These are phyloP conservation scores for Rhamnella rubrinervis DNA, from an alignment of 331 rosid species.

Conservation along the genomic window DNA sequence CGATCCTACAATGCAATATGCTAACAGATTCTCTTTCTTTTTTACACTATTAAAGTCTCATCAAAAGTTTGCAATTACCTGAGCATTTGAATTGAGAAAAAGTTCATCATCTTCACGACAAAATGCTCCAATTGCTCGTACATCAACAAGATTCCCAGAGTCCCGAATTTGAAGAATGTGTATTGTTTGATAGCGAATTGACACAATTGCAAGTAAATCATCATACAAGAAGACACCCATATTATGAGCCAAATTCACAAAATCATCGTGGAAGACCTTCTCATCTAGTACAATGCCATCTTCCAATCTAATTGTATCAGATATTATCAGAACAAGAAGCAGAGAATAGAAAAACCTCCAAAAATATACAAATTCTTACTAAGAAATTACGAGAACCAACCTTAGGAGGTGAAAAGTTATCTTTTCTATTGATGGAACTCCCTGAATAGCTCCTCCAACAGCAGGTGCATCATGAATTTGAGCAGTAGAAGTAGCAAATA, in stretches of 20 bases:
- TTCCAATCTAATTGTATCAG: conserved; percentile 59
- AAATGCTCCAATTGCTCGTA: conserved; percentile 77
- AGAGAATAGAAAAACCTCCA: background rate
- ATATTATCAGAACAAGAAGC: conserved; percentile 5
- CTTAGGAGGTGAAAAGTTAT: conserved; percentile 88
- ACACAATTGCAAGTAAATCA: conserved; percentile 90
- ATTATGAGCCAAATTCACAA: conserved; percentile 77
- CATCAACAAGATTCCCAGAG: conserved; percentile 80
- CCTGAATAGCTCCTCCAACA: conserved; percentile 78
- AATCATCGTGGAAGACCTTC: conserved; percentile 79
- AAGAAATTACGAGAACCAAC: conserved; percentile 35
- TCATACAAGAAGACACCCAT: conserved; percentile 95
- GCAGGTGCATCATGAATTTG: conserved; percentile 71
- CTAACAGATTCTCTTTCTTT: background rate
- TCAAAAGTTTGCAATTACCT: conserved; percentile 42
- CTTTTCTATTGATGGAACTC: conserved; percentile 86
- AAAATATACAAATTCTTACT: conserved; percentile 3
- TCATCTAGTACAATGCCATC: conserved; percentile 82
- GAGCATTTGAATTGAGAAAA: conserved; percentile 75
- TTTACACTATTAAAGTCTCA: conserved; percentile 4
- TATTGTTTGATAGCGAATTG: conserved; percentile 85
- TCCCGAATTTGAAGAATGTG: conserved; percentile 92
- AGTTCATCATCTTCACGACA: conserved; percentile 96
- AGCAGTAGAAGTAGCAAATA: conserved; percentile 88
- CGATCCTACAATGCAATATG: conserved; percentile 13